Evolutionary conservation across 192 early-diverging fungal genomes (phyloP), one percentile per base, ranked within the genome.

Genomic region (Rhizophagus clarus): DNA sequence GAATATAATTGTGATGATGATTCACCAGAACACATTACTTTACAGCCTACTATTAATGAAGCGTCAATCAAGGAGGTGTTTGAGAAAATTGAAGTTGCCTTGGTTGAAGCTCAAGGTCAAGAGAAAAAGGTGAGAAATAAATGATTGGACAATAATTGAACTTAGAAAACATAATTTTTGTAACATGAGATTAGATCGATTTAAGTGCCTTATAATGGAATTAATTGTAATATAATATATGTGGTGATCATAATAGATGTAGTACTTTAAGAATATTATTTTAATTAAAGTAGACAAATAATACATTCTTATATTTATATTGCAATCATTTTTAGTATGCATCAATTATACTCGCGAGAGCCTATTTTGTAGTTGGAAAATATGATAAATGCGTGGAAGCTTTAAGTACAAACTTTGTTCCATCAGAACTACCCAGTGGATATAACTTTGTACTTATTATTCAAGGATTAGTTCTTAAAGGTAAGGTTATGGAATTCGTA

Each of bases 361-460:
- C 88, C 0, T 87, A 88, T 75, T 90, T 90, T 81, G 88, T 89
- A 34, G 83, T 81, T 14, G 86, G 87, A 37, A 80, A 85, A 22
- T 88, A 88, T 72, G 83, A 80, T 3, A 78, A 87, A 72, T 88
- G 88, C 63, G 61, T 89, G 8, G 78, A 82, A 56, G 64, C 79
- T 29, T 81, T 91, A 4, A 45, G 83, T 51, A 76, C 76, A 28
- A 78, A 84, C 22, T 82, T 88, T 56, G 80, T 84, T 4, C 82
- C 82, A 42, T 77, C 81, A 28, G 70, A 80, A 4, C 28, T 85
- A 12, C 75, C 79, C 2, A 64, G 86, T 24, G 92, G 88, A 14
- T 93, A 94, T 78, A 83, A 77, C 17, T 86, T 90, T 78, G 87
- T 91, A 49, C 80, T 94, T 40, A 83, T 88, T 42, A 83, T 91